Evolutionary conservation across 2,329 filamentous ascomycete genomes (phyloP), one percentile per base, ranked within the genome.

Genomic region (Coniochaeta sp.): DNA sequence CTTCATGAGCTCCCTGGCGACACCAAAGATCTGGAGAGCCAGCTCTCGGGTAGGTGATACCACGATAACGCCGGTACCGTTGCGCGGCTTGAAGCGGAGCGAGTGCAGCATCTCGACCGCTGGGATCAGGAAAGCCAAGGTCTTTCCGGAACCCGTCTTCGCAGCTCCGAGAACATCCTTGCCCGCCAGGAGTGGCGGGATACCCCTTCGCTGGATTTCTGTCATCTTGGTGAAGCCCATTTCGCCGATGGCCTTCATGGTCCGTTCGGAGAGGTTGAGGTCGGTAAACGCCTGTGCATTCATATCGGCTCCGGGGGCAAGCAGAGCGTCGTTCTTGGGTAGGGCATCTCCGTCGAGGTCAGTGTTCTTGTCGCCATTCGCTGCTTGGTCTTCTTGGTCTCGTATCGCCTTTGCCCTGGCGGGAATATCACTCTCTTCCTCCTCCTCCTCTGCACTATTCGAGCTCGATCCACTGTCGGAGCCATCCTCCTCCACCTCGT

Each of bases 151-250:
- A 50, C 93, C 93, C 3, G 93, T 97, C 81, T 98, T 98, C 58
- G 95, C 95, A 34, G 93, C 93, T 68, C 95, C 95, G 52, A 99
- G 84, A 24, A 98, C 90, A 77, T 98, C 93, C 71, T 89, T 88
- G 64, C 95, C 95, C 47, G 93, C 91, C 62, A 98, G 80, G 55
- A 96, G 80, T 22, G 93, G 92, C 5, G 93, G 93, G 60, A 98
- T 96, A 14, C 89, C 89, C 71, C 89, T 84, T 67, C 86, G 84
- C 75, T 98, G 95, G 66, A 98, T 97, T 73, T 95, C 90, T 0
- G 95, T 98, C 93, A 99, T 97, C 56, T 83, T 93, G 70, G 89
- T 88, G 72, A 98, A 97, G 16, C 90, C 90, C 93, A 99, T 98
- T 64, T 89, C 90, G 61, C 87, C 71, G 67, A 97, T 92, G 9